A percentile compares a stretch with the other conserved stretches of the same genome.
Evolutionary conservation across 2,329 filamentous ascomycete genomes (phyloP).

Genomic region (Hysterium pulicare): DNA sequence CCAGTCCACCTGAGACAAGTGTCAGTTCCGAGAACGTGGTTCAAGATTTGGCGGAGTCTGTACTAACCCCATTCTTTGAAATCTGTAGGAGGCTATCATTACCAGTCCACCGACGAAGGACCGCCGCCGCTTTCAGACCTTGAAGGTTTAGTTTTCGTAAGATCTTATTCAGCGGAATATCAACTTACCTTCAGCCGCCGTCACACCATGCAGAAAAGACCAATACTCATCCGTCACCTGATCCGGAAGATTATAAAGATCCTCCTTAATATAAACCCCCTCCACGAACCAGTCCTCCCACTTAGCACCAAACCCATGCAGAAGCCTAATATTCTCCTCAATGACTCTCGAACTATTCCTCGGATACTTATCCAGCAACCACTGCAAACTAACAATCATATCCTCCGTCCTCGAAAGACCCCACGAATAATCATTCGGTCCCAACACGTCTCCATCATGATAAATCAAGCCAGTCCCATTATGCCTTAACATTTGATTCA

Average conservation of each 20-base stretch:
- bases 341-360: slow-evolving; percentile 31
- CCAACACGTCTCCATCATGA: slow-evolving; percentile 43
- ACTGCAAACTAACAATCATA: slow-evolving; percentile 47
- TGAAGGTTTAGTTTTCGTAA: slow-evolving; percentile 15
- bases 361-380: slow-evolving; percentile 48
- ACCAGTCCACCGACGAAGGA: slow-evolving; percentile 45
- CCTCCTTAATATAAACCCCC: slow-evolving; percentile 19
- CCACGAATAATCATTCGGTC: slow-evolving; percentile 21
- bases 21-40: too few relatives aligned
- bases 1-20: too few relatives aligned
- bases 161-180: neutral
- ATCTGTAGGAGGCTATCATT: slow-evolving; percentile 42
- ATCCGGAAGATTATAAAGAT: slow-evolving; percentile 20
- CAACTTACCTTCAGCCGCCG: slow-evolving; percentile 4
- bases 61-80: slow-evolving; percentile 43
- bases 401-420: slow-evolving; percentile 29
- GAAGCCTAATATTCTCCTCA: slow-evolving; percentile 43
- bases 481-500: slow-evolving; percentile 54
- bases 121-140: slow-evolving; percentile 47
- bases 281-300: slow-evolving; percentile 31
- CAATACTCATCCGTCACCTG: too few relatives aligned
- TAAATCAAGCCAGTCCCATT: slow-evolving; percentile 53
- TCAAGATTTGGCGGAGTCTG: too few relatives aligned
- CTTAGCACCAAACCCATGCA: slow-evolving; percentile 34
- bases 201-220: neutral